Base-by-base conservation (phyloP, 345 rosid genomes). In the Rhodamnia rubescens region DNA sequence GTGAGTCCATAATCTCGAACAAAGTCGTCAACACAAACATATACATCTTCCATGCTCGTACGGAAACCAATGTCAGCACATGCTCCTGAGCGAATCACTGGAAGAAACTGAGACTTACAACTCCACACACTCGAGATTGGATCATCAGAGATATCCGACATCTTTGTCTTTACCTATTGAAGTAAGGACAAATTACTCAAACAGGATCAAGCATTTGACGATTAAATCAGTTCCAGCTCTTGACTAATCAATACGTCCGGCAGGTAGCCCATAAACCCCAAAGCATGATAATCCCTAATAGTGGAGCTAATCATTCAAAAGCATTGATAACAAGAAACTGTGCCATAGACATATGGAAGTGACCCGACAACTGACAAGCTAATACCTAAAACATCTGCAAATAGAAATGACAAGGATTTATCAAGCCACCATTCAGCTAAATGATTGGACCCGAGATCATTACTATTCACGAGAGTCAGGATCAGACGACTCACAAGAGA, bases 31-130 rank as follows among this genome's bases (percentile, higher is more conserved):
- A 92, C 83, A 49, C 99, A 88, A 57, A 93, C 54, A 86, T 90
- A 95, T 53, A 86, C 98, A 90, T 96, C 98, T 88, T 96, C 98
- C 99, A 96, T 96, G 83, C 82, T 92, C n/a, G 91, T 11, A 83
- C 99, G 93, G 58, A 87, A 64, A 58, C 99, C 99, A 44, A 91
- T 87, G 85, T 94, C 97, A 84, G 95, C 89, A 90, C 95, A 95
- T 83, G 98, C 98, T 87, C 98, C 98, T 51, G 99, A 96, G 29
- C 97, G 98, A 82, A 94, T 86, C 81, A 84, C 84, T 26, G 96
- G 98, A 82, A 89, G 83, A 90, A 92, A 96, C 74, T 89, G 91
- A 49, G 89, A 42, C 32, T 81, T 90, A 11, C 64, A 84, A 87
- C 89, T 92, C 85, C 87, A 92, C 83, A 88, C 32, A 27, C 44